phyloP scores from a whole-genome alignment of 2,329 filamentous ascomycete genomes.

The Aspergillus luchuensis region DNA sequence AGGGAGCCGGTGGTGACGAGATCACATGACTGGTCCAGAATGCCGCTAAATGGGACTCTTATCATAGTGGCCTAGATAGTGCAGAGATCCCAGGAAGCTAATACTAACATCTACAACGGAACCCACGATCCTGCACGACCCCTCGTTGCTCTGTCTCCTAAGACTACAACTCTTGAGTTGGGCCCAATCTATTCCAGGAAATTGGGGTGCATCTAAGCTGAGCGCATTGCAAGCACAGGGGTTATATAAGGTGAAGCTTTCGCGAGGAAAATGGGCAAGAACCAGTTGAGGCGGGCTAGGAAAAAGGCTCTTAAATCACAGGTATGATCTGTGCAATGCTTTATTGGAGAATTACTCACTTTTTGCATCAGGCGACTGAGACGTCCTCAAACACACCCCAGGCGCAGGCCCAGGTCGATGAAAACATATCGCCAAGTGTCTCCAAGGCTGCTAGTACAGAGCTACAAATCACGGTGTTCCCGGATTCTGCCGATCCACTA shows the following conservation, averaged over 20 bases:
- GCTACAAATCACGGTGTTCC: slow-evolving; percentile 49
- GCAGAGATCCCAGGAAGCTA: not conserved
- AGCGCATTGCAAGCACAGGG: not conserved
- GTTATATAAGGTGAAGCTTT: not conserved
- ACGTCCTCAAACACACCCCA: slow-evolving; percentile 4
- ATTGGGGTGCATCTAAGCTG: not conserved
- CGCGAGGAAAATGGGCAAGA: slow-evolving; percentile 77
- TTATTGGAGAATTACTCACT: slow-evolving; percentile 19
- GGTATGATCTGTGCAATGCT: slow-evolving; percentile 38
- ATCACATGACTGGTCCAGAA: not conserved
- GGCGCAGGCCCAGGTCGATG: slow-evolving; percentile 9
- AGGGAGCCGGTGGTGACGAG: not conserved
- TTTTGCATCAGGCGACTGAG: slow-evolving; percentile 30
- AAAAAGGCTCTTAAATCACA: slow-evolving; percentile 88
- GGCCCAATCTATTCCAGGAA: too few relatives aligned
- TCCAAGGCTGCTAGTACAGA: slow-evolving; percentile 43
- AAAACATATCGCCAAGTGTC: slow-evolving; percentile 14
- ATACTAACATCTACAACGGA: not conserved
- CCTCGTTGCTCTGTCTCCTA: not conserved
- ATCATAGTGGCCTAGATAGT: not conserved
- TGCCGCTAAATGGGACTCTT: not conserved
- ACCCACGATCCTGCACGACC: not conserved
- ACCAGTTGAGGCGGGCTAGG: slow-evolving; percentile 87
- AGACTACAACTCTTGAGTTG: not conserved
- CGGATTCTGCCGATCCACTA: slow-evolving; percentile 71